Evolutionary conservation across 768 basidiomycete species (phyloP).

Genomic region (Leccinum olivaceopallidum): DNA sequence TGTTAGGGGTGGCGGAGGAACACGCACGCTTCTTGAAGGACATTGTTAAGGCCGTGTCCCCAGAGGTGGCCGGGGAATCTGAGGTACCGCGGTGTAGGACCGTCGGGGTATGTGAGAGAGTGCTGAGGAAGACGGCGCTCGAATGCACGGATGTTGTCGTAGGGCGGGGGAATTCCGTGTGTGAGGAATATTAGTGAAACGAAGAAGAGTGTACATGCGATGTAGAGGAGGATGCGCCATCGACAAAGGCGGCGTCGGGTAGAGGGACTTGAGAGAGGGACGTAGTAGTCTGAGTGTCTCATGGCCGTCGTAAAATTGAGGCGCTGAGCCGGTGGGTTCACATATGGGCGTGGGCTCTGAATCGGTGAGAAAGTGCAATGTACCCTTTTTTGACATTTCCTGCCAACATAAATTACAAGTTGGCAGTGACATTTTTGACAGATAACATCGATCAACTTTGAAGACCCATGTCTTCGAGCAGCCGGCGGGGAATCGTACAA

Average conservation of each 20-base stretch:
- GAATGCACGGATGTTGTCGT: slow-evolving; percentile 36
- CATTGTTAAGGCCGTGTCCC: slow-evolving; percentile 63
- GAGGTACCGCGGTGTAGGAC: slow-evolving; percentile 37
- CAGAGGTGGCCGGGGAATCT: slow-evolving; percentile 56
- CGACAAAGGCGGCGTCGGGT: slow-evolving; percentile 17
- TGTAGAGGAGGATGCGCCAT: slow-evolving; percentile 24
- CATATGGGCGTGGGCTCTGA: too few species aligned
- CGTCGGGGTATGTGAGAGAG: slow-evolving; percentile 10
- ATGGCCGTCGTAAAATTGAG: background rate
- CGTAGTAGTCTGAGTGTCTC: slow-evolving; percentile 9
- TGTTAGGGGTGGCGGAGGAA: background rate
- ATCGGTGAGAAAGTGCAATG: too few species aligned
- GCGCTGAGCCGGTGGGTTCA: background rate
- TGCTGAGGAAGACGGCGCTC: slow-evolving; percentile 43
- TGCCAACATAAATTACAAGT: too few species aligned
- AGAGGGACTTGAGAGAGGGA: slow-evolving; percentile 4
- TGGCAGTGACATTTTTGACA: too few species aligned
- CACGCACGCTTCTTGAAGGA: slow-evolving; percentile 61
- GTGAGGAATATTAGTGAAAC: slow-evolving; percentile 31
- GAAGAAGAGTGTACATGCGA: slow-evolving; percentile 25
- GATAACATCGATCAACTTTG: too few species aligned
- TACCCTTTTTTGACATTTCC: too few species aligned
- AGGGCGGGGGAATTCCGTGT: slow-evolving; percentile 42
- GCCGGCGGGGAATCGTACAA: too few species aligned
- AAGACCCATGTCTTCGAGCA: too few species aligned